A percentile compares a stretch with the other conserved stretches of the same genome.
phyloP scores from a whole-genome alignment of 1,284 basidiomycete genomes.

The Ganoderma resinaceum region DNA sequence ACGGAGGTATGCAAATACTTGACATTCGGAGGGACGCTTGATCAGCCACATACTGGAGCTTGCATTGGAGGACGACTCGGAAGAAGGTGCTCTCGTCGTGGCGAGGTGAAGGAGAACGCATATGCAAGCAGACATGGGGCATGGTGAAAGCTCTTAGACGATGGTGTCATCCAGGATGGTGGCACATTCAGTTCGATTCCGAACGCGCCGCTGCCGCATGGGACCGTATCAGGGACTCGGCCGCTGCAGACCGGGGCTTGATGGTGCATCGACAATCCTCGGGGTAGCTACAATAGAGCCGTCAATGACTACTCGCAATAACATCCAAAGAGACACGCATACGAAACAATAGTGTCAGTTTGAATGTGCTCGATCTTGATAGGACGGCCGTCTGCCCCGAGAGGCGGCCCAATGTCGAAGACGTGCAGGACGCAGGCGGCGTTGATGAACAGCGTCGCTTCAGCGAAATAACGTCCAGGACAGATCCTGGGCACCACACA shows the following conservation, averaged over 20 bases:
- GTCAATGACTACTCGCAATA: too few species aligned
- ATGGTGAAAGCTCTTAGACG: too few species aligned
- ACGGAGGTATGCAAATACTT: too few species aligned
- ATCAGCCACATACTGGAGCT: too few species aligned
- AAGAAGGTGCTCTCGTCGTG: too few species aligned
- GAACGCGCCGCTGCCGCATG: neutral
- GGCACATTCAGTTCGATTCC: neutral
- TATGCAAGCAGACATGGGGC: too few species aligned
- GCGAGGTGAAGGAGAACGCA: too few species aligned
- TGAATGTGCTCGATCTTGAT: neutral
- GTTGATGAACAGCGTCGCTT: constrained; percentile 6
- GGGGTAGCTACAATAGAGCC: neutral
- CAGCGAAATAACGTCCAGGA: constrained; percentile 44
- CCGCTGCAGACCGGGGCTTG: constrained; percentile 9
- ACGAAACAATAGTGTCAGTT: neutral
- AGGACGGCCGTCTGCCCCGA: constrained; percentile 6
- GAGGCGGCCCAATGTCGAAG: constrained; percentile 11
- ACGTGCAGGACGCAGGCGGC: constrained; percentile 15
- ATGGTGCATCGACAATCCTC: constrained; percentile 14
- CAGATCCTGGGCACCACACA: neutral
- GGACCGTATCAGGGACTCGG: constrained; percentile 6
- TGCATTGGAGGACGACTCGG: too few species aligned
- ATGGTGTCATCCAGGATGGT: too few species aligned
- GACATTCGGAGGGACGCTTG: too few species aligned
- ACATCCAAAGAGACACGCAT: neutral